These are phyloP conservation scores for Papiliotrema laurentii DNA, from an alignment of 1,284 basidiomycete genomes.

Conservation along the genomic window DNA sequence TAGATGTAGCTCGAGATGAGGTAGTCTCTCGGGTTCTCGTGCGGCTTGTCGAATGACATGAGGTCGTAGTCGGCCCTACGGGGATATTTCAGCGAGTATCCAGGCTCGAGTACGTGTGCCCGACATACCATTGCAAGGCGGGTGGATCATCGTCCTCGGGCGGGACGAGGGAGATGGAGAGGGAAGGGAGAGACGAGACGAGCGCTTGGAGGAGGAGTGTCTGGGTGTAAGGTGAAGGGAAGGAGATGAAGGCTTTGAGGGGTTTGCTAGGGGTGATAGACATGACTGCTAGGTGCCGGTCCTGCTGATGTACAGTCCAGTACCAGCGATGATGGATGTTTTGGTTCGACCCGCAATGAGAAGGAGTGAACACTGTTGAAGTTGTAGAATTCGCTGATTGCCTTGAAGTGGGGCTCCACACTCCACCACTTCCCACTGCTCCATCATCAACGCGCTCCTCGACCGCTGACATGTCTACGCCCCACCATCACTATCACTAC, in stretches of 20 bases:
- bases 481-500: background rate
- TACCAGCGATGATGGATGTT: no score
- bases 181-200: constrained; percentile 30
- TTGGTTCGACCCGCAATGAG: no score
- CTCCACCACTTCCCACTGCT: no score
- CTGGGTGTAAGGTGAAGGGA: constrained; percentile 73
- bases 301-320: no score
- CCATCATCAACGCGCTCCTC: no score
- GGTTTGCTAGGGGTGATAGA: constrained; percentile 2
- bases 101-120: background rate
- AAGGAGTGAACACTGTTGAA: no score
- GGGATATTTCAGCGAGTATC: background rate
- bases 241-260: constrained; percentile 59
- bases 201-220: constrained; percentile 65
- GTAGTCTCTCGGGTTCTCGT: constrained; percentile 44
- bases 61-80: constrained; percentile 60
- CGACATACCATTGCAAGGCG: constrained; percentile 40
- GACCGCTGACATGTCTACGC: background rate
- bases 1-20: constrained; percentile 84
- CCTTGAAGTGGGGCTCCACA: no score
- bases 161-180: constrained; percentile 32
- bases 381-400: no score
- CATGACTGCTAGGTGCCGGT: no score
- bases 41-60: constrained; percentile 69
- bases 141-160: constrained; percentile 32